Conservation (phyloP, 768 basidiomycete genomes). For the Lentinula raphanica region DNA sequence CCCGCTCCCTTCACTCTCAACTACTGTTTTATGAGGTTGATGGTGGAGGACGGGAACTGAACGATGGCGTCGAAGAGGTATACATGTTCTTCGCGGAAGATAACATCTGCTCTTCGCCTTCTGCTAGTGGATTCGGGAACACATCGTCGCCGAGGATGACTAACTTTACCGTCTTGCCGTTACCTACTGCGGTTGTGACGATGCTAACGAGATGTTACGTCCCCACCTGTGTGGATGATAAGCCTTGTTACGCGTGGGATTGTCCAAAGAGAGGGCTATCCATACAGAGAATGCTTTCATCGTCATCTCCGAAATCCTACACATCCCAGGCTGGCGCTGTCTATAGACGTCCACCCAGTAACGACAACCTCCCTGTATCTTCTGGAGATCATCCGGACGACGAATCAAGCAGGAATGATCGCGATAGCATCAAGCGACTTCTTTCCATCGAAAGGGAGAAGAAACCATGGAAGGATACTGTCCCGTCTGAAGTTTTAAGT, state of each 20-base stretch:
- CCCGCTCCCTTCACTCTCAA: slow-evolving; percentile 85
- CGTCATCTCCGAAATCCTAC: not conserved
- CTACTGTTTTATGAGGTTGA: slow-evolving; percentile 97
- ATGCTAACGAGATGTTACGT: slow-evolving; percentile 88
- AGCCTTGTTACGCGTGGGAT: slow-evolving; percentile 74
- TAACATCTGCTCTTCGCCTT: slow-evolving; percentile 34
- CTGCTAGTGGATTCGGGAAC: not conserved
- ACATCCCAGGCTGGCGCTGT: slow-evolving; percentile 29
- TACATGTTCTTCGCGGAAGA: slow-evolving; percentile 85
- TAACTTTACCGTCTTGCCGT: slow-evolving; percentile 31
- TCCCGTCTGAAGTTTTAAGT: slow-evolving; percentile 33
- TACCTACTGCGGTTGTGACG: slow-evolving; percentile 88
- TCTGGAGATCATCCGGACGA: too few relatives aligned
- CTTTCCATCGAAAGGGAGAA: not conserved
- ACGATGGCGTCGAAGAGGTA: slow-evolving; percentile 88
- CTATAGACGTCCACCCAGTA: too few relatives aligned
- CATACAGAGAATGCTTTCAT: slow-evolving; percentile 1
- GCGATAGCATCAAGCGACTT: not conserved
- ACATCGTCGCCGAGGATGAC: not conserved
- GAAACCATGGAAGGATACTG: slow-evolving; percentile 36
- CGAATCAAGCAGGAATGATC: too few relatives aligned
- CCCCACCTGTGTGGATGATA: slow-evolving; percentile 76
- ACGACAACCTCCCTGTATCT: too few relatives aligned
- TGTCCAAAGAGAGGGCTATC: slow-evolving; percentile 65
- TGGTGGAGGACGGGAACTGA: slow-evolving; percentile 80